Base-by-base conservation (phyloP, 2,329 filamentous ascomycete genomes). In the Gnomoniopsis sp. region DNA sequence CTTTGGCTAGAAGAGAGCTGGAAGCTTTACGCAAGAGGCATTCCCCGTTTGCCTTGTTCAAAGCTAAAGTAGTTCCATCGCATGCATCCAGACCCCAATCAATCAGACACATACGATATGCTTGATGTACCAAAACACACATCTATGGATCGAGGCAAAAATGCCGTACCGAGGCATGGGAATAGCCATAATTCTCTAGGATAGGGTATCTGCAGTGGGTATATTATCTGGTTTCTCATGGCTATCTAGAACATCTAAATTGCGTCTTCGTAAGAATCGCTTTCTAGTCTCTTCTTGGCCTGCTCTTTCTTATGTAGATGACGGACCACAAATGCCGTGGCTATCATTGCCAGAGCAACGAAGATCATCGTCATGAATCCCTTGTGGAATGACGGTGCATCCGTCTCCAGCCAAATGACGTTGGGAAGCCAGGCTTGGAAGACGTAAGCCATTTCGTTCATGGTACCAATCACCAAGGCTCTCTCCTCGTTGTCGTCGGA, bases 391-490 rank as follows among this genome's bases (percentile, higher is more conserved):
- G 72, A 74, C 57, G 88, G 89, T 47, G 73, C 63, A 0, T 86
- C 86, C 0, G 80, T 82, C 66, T 86, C 83, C 71, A 85, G 81
- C 86, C 86, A 89, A 11, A 88, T 78, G 10, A 88, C 67, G 34
- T 88, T 76, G 7, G 88, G 88, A 46, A 90, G 68, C 87, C 87
- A 90, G 0, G 86, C 84, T 66, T 89, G 86, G 47, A 90, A 71
- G 11, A 88, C 85, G 60, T 89, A 88, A 0, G 86, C 86, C 74
- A 89, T 80, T 67, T 87, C 81, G 60, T 89, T 90, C 84, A 89
- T 89, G 17, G 77, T 73, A 0, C 78, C 87, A 0, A 87, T 79
- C 0, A 89, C 85, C 3, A 90, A 60, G 0, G 87, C 86, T 11
- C 86, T 75, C 71, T 89, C 87, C 69, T 90, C 86, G 56, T 86